Base-by-base conservation (phyloP, 345 rosid species). In the Populus nigra region DNA sequence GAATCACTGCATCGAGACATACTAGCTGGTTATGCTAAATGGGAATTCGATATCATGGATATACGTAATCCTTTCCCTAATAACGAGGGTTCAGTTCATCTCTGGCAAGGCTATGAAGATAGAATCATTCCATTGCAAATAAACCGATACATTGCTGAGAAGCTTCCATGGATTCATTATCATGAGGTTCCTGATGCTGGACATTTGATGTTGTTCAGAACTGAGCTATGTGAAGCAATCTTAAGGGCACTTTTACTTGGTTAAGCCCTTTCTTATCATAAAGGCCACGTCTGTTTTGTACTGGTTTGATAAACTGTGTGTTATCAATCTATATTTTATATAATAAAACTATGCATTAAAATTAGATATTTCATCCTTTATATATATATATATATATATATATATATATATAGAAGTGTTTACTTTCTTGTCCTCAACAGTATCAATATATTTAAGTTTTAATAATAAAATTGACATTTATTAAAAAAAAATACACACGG, bases 31-130 rank as follows among this genome's bases (percentile, higher is more conserved):
- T 91, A 85, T 45, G 88, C 82, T 2, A 89, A 87, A 78, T 94
- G 98, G 98, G 97, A 91, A 72, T 93, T 95, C 33, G 91, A 88
- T 76, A 93, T 97, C 35, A 55, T 85, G 43, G 93, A 90, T 57
- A 22, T 95, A 41, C 80, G 55, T 8, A 89, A 92, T 82, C 98
- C 97, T n/a, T 91, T 91, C 49, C 84, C 83, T 0, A 66, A 86
- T 69, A 83, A 82, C 1, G 87, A 84, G 78, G 92, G 94, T 20
- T 84, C 88, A 0, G 90, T 95, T 23, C 93, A 93, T 61, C 69
- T 95, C 4, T 95, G 99, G 98, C 94, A 90, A 84, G 94, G 89
- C 17, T 39, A 53, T 2, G 93, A 90, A 69, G 99, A 95, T 75
- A 82, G 87, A 79, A 81, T 93, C 68, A 83, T 90, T 77, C 92